These are phyloP conservation scores for Wallacemonas rigidus DNA, from an alignment of 208 protist species.

Conservation along the genomic window DNA sequence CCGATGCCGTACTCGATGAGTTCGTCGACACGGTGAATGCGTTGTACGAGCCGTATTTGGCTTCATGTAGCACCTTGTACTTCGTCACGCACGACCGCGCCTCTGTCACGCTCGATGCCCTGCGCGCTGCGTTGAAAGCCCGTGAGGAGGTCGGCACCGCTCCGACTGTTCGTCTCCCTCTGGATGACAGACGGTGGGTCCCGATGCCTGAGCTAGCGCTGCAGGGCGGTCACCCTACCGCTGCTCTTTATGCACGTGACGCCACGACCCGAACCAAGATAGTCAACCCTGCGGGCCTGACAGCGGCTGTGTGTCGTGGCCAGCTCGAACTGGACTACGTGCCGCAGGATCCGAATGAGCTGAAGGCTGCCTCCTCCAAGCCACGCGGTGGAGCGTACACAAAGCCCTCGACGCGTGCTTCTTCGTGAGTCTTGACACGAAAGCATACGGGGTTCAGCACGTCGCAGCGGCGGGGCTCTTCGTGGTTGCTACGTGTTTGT, in stretches of 20 bases:
- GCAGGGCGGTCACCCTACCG: slow-evolving; percentile 16
- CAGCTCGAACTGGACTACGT: slow-evolving; percentile 52
- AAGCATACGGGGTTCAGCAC: too few species aligned
- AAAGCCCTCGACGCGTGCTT: neutral
- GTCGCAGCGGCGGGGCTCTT: too few species aligned
- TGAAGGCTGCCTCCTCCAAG: neutral
- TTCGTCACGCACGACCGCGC: slow-evolving; percentile 36
- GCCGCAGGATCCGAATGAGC: slow-evolving; percentile 2
- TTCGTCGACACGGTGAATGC: slow-evolving; percentile 14
- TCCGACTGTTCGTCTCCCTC: slow-evolving; percentile 21
- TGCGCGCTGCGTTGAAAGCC: slow-evolving; percentile 10
- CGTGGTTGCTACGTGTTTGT: too few species aligned
- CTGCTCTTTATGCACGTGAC: slow-evolving; percentile 44
- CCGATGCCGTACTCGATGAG: slow-evolving; percentile 8
- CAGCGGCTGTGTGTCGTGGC: slow-evolving; percentile 34
- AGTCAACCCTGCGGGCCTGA: slow-evolving; percentile 36
- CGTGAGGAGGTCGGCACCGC: neutral
- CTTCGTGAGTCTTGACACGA: neutral
- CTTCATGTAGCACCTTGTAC: slow-evolving; percentile 41
- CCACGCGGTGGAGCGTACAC: neutral
- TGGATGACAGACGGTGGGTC: slow-evolving; percentile 62
- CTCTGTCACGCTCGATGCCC: slow-evolving; percentile 23
- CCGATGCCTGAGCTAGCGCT: slow-evolving; percentile 45
- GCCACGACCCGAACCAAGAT: slow-evolving; percentile 25
- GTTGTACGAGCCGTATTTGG: slow-evolving; percentile 29